Evolutionary conservation across 805 yeast genomes (phyloP).

Genomic region (Cyberlindnera mycetangii): DNA sequence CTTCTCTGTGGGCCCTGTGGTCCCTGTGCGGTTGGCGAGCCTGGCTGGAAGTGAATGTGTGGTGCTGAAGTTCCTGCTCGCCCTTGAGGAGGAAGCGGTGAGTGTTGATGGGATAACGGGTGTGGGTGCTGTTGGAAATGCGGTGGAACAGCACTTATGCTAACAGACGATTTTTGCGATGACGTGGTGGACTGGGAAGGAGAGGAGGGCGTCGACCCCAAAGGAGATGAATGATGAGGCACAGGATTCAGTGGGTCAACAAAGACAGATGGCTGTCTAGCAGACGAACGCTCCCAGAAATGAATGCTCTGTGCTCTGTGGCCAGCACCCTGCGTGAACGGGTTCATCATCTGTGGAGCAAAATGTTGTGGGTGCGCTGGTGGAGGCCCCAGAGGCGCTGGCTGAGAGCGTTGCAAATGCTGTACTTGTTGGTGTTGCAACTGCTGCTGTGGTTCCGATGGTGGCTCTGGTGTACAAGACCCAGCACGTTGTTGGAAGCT

Average conservation of each 20-base stretch:
- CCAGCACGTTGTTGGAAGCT: constrained; percentile 24
- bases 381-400: not conserved
- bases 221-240: constrained; percentile 6
- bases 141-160: constrained; percentile 8
- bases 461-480: constrained; percentile 10
- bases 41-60: constrained; percentile 13
- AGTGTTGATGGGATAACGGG: constrained; percentile 1
- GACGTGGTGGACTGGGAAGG: constrained; percentile 9
- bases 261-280: constrained; percentile 27
- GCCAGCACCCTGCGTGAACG: constrained; percentile 11
- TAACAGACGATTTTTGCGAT: constrained; percentile 12
- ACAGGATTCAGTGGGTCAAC: constrained; percentile 26
- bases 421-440: not conserved
- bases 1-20: constrained; percentile 9
- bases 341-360: constrained; percentile 7
- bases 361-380: constrained; percentile 1
- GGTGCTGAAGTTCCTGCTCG: constrained; percentile 16
- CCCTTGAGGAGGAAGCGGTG: not conserved
- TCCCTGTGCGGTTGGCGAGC: constrained; percentile 5
- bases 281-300: constrained; percentile 25
- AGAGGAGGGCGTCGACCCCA: constrained; percentile 9
- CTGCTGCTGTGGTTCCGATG: constrained; percentile 4
- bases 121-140: constrained; percentile 9
- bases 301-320: constrained; percentile 23
- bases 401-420: not conserved